These are phyloP conservation scores for Trifolium dubium DNA, from an alignment of 306 rosid genomes.

Conservation along the genomic window DNA sequence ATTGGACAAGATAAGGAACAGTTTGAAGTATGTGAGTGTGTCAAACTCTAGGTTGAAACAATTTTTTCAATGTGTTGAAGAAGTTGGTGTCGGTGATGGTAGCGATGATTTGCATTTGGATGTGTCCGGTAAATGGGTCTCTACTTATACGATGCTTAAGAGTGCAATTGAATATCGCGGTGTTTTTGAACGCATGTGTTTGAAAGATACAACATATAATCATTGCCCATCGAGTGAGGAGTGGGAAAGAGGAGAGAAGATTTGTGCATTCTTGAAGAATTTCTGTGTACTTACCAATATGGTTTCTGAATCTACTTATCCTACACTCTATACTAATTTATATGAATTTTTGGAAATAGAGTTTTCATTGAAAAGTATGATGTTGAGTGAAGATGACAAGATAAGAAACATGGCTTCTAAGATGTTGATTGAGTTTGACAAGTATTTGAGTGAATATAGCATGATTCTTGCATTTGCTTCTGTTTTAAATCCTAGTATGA, in stretches of 20 bases:
- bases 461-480: conserved; percentile 29
- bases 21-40: neutral
- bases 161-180: conserved; percentile 12
- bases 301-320: conserved; percentile 4
- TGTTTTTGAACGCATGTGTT: conserved; percentile 13
- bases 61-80: conserved; percentile 24
- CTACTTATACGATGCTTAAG: conserved; percentile 18
- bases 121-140: conserved; percentile 21
- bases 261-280: neutral
- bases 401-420: conserved; percentile 35
- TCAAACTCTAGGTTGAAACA: conserved; percentile 7
- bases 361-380: neutral
- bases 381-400: neutral
- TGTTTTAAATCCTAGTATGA: conserved; percentile 7
- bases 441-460: conserved; percentile 26
- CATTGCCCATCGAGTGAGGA: conserved; percentile 15
- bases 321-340: neutral
- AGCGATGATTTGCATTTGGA: conserved; percentile 19
- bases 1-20: conserved; percentile 26
- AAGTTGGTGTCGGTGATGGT: conserved; percentile 5
- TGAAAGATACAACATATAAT: neutral
- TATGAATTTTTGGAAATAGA: neutral
- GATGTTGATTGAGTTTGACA: conserved; percentile 23
- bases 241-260: conserved; percentile 23
- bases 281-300: neutral